phyloP scores from a whole-genome alignment of 2,329 filamentous ascomycete genomes.

The Fusarium liriodendri region DNA sequence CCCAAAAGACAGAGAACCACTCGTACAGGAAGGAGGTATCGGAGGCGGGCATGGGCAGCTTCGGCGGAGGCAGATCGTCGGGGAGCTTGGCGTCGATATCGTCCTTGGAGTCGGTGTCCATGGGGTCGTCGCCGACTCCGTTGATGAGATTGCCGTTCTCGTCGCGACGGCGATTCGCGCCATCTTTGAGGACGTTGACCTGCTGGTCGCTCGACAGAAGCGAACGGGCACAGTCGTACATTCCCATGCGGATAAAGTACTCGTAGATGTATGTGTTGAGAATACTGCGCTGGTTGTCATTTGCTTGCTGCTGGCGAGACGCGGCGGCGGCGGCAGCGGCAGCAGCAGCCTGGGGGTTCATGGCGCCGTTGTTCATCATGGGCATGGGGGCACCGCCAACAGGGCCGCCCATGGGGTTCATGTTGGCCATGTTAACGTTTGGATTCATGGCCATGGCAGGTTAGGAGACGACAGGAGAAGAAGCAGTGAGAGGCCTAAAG shows the following conservation, averaged over 20 bases:
- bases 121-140: constrained; percentile 77
- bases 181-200: constrained; percentile 75
- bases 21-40: constrained; percentile 92
- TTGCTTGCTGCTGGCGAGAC: constrained; percentile 54
- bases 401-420: constrained; percentile 76
- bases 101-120: constrained; percentile 87
- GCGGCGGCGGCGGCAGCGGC: constrained; percentile 47
- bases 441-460: constrained; percentile 63
- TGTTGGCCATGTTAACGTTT: constrained; percentile 74
- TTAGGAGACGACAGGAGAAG: constrained; percentile 32
- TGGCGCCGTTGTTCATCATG: constrained; percentile 73
- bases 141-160: constrained; percentile 76
- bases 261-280: constrained; percentile 93
- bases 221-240: constrained; percentile 84
- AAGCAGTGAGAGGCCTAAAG: constrained; percentile 35
- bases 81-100: constrained; percentile 79
- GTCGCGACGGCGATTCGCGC: constrained; percentile 74
- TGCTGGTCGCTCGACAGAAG: constrained; percentile 75
- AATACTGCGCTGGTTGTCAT: constrained; percentile 63
- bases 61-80: constrained; percentile 81
- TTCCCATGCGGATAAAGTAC: constrained; percentile 87
- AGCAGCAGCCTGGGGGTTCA: constrained; percentile 49
- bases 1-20: constrained; percentile 98
- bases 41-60: constrained; percentile 71
- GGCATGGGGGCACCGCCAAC: constrained; percentile 70